phyloP scores from a whole-genome alignment of 768 basidiomycete genomes.

The Coprinopsis marcescibilis region DNA sequence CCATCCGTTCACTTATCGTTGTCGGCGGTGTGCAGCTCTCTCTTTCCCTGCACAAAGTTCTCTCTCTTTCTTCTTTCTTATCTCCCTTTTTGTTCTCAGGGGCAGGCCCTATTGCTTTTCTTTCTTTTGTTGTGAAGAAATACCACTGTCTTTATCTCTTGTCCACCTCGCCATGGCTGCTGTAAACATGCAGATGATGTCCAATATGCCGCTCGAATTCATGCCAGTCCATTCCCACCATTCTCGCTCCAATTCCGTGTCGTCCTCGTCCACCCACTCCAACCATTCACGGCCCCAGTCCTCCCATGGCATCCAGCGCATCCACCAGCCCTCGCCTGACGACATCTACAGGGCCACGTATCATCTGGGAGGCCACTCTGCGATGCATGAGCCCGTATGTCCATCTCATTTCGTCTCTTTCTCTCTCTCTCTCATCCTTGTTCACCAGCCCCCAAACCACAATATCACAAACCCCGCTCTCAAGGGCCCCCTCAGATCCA shows the following conservation, averaged over 20 bases:
- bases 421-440: conserved; percentile 12
- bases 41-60: conserved; percentile 11
- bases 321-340: conserved; percentile 44
- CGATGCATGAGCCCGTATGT: conserved; percentile 44
- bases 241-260: conserved; percentile 75
- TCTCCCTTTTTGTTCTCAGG: conserved; percentile 20
- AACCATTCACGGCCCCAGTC: conserved; percentile 74
- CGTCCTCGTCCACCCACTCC: conserved; percentile 68
- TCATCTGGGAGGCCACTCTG: conserved; percentile 42
- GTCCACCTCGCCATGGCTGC: conserved; percentile 49
- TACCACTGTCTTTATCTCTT: background rate
- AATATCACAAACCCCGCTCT: conserved; percentile 70
- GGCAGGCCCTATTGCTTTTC: conserved; percentile 20
- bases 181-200: conserved; percentile 70
- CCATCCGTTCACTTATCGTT: conserved; percentile 18
- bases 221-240: conserved; percentile 55
- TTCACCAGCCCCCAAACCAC: conserved; percentile 71
- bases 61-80: conserved; percentile 21
- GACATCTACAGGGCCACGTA: conserved; percentile 69
- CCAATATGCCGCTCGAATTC: conserved; percentile 68
- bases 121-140: conserved; percentile 11
- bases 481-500: conserved; percentile 70
- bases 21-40: conserved; percentile 12
- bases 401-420: conserved; percentile 11
- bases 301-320: conserved; percentile 60